Percentiles rank a stretch among this genome's conserved stretches.
phyloP scores from a whole-genome alignment of 768 basidiomycete genomes.

The Cystobasidium tubakii region DNA sequence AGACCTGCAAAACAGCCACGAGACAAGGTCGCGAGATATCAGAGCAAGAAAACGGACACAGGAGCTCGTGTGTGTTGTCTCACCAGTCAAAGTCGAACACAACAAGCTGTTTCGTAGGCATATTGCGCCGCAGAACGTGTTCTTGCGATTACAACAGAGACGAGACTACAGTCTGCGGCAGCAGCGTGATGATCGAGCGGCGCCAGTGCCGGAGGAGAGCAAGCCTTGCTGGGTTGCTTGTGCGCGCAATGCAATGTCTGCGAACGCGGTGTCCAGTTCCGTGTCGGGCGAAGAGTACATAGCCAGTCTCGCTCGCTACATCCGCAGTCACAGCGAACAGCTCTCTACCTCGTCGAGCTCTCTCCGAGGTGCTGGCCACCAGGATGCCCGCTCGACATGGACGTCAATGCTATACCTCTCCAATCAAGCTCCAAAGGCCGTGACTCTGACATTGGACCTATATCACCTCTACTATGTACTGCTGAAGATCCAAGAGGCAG shows the following conservation, averaged over 20 bases:
- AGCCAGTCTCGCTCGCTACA: conserved; percentile 3
- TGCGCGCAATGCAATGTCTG: neutral
- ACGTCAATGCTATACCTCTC: conserved; percentile 13
- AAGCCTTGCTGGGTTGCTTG: neutral
- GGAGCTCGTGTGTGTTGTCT: conserved; percentile 39
- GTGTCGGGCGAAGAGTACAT: conserved; percentile 18
- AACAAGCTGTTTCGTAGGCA: conserved; percentile 60
- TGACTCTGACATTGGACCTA: conserved; percentile 65
- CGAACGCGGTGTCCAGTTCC: neutral
- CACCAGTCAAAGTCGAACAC: conserved; percentile 98
- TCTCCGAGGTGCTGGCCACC: neutral
- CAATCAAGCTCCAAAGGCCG: conserved; percentile 50
- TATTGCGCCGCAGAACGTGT: neutral
- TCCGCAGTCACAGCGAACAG: conserved; percentile 1
- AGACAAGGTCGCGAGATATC: neutral
- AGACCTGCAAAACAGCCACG: conserved; percentile 61
- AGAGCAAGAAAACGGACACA: too few relatives aligned
- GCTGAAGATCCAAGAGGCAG: conserved; percentile 75
- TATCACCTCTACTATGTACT: conserved; percentile 83
- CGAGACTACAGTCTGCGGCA: neutral
- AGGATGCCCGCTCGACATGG: neutral
- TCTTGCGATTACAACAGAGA: neutral
- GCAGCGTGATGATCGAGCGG: too few relatives aligned
- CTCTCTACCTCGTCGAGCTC: neutral
- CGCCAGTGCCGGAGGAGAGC: neutral